Evolutionary conservation across 805 yeast species (phyloP).

Genomic region (Aciculoconidium aculeatum): DNA sequence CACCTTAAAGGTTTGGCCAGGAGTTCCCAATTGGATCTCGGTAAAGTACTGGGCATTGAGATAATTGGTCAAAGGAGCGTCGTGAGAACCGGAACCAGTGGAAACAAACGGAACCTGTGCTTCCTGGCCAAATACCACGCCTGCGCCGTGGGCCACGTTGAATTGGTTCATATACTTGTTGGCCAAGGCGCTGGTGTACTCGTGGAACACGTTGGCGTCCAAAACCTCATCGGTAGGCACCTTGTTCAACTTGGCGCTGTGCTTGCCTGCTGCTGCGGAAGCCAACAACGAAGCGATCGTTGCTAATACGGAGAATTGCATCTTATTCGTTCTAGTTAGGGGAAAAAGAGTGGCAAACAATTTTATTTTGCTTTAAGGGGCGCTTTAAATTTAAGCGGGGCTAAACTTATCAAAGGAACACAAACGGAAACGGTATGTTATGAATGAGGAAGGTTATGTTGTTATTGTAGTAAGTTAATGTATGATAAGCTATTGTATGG

Average conservation of each 20-base stretch:
- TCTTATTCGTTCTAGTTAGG: too few relatives aligned
- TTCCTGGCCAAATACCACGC: conserved; percentile 10
- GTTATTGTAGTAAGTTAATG: too few relatives aligned
- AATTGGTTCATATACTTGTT: conserved; percentile 53
- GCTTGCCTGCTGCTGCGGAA: conserved; percentile 44
- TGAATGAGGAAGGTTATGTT: too few relatives aligned
- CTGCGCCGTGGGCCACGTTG: conserved; percentile 31
- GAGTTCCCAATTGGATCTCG: conserved; percentile 87
- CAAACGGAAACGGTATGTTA: too few relatives aligned
- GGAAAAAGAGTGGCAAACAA: too few relatives aligned
- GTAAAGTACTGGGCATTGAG: conserved; percentile 95
- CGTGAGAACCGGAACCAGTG: conserved; percentile 40
- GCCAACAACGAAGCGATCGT: conserved; percentile 36
- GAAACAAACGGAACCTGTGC: conserved; percentile 41
- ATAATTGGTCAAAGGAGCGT: conserved; percentile 86
- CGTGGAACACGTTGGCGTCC: conserved; percentile 43
- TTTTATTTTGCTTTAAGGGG: too few relatives aligned
- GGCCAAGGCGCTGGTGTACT: conserved; percentile 54
- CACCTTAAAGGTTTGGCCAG: conserved; percentile 90
- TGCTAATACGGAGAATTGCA: conserved; percentile 36
- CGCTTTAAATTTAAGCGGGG: too few relatives aligned
- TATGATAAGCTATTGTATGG: too few relatives aligned
- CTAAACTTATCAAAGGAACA: too few relatives aligned
- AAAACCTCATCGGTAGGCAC: conserved; percentile 52
- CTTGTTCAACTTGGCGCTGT: conserved; percentile 54